A percentile compares a stretch with the other conserved stretches of the same genome.
phyloP scores from a whole-genome alignment of 768 basidiomycete genomes.

The Kwoniella sp. region DNA sequence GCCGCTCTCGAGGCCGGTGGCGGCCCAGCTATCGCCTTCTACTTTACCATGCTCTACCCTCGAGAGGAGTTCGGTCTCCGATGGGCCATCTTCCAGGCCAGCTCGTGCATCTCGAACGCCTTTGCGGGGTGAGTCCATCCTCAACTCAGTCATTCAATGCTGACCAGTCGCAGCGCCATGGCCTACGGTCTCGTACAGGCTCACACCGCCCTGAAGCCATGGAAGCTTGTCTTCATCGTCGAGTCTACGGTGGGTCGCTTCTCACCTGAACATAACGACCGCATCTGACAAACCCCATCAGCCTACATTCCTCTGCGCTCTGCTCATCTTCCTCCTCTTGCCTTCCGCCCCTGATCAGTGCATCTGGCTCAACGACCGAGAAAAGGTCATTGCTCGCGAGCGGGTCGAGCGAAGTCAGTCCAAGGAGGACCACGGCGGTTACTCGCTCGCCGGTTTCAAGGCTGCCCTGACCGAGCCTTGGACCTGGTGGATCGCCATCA shows the following conservation, averaged over 20 bases:
- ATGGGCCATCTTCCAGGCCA: conserved; percentile 22
- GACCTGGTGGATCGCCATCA: conserved; percentile 24
- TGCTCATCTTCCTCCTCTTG: conserved; percentile 15
- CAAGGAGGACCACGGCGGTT: conserved; percentile 4
- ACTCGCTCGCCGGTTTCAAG: not conserved
- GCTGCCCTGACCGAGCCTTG: conserved; percentile 16
- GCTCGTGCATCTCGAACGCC: conserved; percentile 18
- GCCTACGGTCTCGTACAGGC: conserved; percentile 26
- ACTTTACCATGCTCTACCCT: conserved; percentile 25
- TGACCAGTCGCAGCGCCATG: conserved; percentile 11
- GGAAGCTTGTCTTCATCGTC: conserved; percentile 24
- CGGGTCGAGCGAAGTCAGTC: conserved; percentile 11
- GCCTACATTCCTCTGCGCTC: conserved; percentile 18
- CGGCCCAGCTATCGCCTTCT: conserved; percentile 20
- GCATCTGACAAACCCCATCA: not conserved
- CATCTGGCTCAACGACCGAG: conserved; percentile 11
- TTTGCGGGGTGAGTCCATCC: conserved; percentile 18
- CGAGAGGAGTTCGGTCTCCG: conserved; percentile 22
- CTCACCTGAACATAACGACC: not conserved
- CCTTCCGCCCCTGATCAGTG: conserved; percentile 18
- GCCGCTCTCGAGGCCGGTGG: conserved; percentile 23
- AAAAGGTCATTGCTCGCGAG: conserved; percentile 20
- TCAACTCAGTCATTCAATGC: not conserved
- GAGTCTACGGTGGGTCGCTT: conserved; percentile 14
- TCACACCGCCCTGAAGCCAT: conserved; percentile 14